Percentiles rank a stretch among this genome's conserved stretches.
phyloP scores from a whole-genome alignment of 164 flowering plant genomes.

The Macadamia tetraphylla region DNA sequence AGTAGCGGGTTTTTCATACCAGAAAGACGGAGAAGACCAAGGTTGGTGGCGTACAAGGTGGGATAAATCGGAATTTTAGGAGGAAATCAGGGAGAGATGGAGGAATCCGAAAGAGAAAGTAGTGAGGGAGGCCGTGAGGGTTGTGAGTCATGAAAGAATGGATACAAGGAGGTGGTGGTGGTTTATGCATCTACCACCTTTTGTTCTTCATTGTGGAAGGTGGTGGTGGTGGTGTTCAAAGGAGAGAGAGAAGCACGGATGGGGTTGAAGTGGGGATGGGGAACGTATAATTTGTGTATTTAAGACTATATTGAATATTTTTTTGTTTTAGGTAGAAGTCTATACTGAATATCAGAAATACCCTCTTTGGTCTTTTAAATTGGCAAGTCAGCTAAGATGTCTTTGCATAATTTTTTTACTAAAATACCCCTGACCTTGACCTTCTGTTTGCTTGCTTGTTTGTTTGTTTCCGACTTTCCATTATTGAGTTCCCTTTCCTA shows the following conservation, averaged over 20 bases:
- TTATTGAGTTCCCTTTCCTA: too few species aligned
- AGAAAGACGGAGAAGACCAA: conserved; percentile 6
- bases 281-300: neutral
- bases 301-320: too few species aligned
- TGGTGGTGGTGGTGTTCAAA: conserved; percentile 17
- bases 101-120: conserved; percentile 19
- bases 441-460: too few species aligned
- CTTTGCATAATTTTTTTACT: too few species aligned
- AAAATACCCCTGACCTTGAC: too few species aligned
- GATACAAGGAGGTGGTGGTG: conserved; percentile 13
- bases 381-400: too few species aligned
- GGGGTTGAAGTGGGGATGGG: neutral
- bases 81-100: conserved; percentile 7
- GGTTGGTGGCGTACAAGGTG: conserved; percentile 19
- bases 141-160: conserved; percentile 6
- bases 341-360: too few species aligned
- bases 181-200: conserved; percentile 70
- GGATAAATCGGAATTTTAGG: conserved; percentile 10
- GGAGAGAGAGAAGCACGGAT: neutral
- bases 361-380: too few species aligned
- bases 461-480: too few species aligned
- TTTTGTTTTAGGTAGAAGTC: too few species aligned
- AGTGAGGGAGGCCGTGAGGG: conserved; percentile 12
- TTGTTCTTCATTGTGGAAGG: conserved; percentile 19
- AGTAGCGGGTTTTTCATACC: conserved; percentile 11